Evolutionary conservation across 1,284 basidiomycete species (phyloP).

Genomic region (Puccinia horiana): DNA sequence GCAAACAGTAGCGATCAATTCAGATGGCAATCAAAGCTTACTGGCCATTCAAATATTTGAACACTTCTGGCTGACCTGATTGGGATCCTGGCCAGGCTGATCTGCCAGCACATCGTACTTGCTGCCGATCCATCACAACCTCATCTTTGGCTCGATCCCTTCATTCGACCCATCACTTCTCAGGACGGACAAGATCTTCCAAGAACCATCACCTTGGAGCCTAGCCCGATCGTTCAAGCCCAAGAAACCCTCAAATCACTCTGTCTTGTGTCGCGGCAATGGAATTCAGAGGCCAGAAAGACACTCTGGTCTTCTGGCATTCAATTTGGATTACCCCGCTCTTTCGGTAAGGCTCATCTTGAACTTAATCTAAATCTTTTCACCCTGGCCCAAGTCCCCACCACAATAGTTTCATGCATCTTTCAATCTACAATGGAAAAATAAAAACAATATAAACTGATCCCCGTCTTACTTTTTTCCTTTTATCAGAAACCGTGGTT

Average conservation of each 20-base stretch:
- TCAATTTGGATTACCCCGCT: conserved; percentile 33
- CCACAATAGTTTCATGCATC: no score
- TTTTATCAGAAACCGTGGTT: conserved; percentile 34
- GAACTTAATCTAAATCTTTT: not conserved
- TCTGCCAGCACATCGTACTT: conserved; percentile 29
- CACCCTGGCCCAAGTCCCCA: no score
- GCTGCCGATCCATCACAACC: conserved; percentile 20
- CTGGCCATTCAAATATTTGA: not conserved
- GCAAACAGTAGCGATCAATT: not conserved
- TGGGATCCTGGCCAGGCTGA: not conserved
- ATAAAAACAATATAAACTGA: not conserved
- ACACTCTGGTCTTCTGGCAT: conserved; percentile 31
- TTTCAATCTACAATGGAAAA: not conserved
- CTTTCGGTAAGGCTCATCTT: conserved; percentile 6
- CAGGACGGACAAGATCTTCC: not conserved
- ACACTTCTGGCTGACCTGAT: not conserved
- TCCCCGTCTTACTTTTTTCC: not conserved
- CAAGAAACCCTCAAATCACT: conserved; percentile 25
- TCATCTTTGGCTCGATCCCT: conserved; percentile 16
- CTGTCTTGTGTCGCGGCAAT: conserved; percentile 7
- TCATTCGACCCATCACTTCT: conserved; percentile 5
- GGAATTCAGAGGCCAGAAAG: conserved; percentile 39
- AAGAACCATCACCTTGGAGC: conserved; percentile 7
- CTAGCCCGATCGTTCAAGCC: conserved; percentile 29
- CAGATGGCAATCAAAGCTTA: not conserved